Evolutionary conservation across 192 early-diverging fungal genomes (phyloP).

Genomic region (Dispira parvispora): DNA sequence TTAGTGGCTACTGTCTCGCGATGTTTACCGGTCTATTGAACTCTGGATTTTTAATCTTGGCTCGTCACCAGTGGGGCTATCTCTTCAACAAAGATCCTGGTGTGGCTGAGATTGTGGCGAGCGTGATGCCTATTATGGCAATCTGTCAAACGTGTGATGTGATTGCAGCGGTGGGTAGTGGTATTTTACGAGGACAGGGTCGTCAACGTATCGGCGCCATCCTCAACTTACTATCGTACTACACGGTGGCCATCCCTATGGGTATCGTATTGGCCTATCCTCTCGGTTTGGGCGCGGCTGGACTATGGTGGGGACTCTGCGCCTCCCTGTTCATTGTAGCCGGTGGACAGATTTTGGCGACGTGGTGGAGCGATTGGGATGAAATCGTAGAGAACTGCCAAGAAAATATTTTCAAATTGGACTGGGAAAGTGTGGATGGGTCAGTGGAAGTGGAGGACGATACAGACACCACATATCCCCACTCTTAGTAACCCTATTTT

Average conservation of each 20-base stretch:
- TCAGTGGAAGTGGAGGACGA: no score
- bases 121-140: slow-evolving; percentile 63
- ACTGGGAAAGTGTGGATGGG: not conserved
- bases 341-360: slow-evolving; percentile 20
- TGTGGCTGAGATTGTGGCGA: slow-evolving; percentile 51
- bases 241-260: slow-evolving; percentile 34
- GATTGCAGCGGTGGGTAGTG: slow-evolving; percentile 38
- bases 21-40: slow-evolving; percentile 13
- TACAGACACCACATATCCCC: no score
- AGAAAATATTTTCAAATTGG: not conserved
- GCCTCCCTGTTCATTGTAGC: slow-evolving; percentile 20
- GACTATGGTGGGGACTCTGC: slow-evolving; percentile 30
- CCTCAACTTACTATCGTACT: slow-evolving; percentile 35
- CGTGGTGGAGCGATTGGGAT: slow-evolving; percentile 10
- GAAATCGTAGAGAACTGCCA: not conserved
- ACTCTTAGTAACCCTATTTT: no score
- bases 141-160: slow-evolving; percentile 50
- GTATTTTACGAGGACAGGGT: slow-evolving; percentile 34
- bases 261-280: slow-evolving; percentile 35
- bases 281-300: slow-evolving; percentile 18
- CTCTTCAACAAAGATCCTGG: slow-evolving; percentile 49
- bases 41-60: slow-evolving; percentile 14
- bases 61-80: slow-evolving; percentile 26
- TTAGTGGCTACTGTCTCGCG: slow-evolving; percentile 18
- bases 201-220: slow-evolving; percentile 33